Conservation (phyloP, 441 rosid genomes). For the Erodium moschatum region DNA sequence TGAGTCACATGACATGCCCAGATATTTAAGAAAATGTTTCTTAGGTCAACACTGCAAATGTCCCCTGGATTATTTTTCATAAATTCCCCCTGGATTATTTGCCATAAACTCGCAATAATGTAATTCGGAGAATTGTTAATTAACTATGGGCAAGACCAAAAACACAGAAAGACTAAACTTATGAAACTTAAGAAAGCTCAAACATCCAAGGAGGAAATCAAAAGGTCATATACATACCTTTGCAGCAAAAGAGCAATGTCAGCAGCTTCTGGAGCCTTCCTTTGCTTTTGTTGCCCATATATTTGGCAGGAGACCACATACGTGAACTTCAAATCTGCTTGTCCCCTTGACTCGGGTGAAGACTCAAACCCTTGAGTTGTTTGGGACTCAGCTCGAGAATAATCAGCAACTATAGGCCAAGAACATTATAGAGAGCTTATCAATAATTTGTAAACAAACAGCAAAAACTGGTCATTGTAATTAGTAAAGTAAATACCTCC, state of each 20-base stretch:
- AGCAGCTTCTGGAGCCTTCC: constrained; percentile 81
- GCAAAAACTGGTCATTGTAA: constrained; percentile 9
- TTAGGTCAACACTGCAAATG: neutral
- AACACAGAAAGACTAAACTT: neutral
- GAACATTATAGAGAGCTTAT: constrained; percentile 19
- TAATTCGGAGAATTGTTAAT: neutral
- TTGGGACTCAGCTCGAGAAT: constrained; percentile 36
- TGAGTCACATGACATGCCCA: neutral
- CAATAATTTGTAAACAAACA: neutral
- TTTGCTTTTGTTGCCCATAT: constrained; percentile 96
- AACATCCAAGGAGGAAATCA: constrained; percentile 12
- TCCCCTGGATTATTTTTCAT: neutral
- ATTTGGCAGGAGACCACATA: constrained; percentile 96
- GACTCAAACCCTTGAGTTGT: constrained; percentile 75
- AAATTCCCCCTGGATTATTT: neutral
- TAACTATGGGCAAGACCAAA: neutral
- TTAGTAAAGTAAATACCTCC: constrained; percentile 48
- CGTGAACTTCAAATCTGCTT: constrained; percentile 84
- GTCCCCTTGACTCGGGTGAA: constrained; percentile 89
- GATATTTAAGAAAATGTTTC: neutral
- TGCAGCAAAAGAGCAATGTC: constrained; percentile 94
- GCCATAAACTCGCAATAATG: neutral
- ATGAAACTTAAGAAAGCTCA: constrained; percentile 3
- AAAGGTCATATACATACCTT: constrained; percentile 33
- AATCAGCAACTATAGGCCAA: constrained; percentile 39